Evolutionary conservation across 2,329 filamentous ascomycete species (phyloP), one percentile per base, ranked within the genome.

Genomic region (Neoarthrinium moseri): DNA sequence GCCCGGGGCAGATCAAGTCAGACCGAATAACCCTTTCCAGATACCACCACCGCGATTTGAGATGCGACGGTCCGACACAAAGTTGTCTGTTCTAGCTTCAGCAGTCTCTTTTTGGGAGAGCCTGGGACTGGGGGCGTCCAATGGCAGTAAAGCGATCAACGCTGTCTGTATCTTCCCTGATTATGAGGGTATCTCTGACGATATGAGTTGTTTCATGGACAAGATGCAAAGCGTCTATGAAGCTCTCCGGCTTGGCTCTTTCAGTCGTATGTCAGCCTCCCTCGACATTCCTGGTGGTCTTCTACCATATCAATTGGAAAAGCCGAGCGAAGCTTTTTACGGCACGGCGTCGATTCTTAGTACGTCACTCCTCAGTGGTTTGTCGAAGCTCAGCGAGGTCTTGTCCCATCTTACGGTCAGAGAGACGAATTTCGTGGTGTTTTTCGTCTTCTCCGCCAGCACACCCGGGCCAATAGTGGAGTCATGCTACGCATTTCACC

Each of bases 91-190:
- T 30, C 71, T 92, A 18, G 87, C 89, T 2, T 80, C 88, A 1
- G 86, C 87, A 0, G 70, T 92, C 17, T 70, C 77, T 1, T 95
- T 94, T 58, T 95, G 89, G 90, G 89, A 94, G 59, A 83, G 84
- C 37, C 70, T 95, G 15, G 87, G 88, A 0, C 73, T 95, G 2
- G 81, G 81, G 2, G 89, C 89, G 4, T 80, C 81, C 7, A 81
- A 81, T 48, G 86, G 87, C 0, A 59, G 73, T 6, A 95, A 95
- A 62, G 81, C 92, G 50, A 70, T 94, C 23, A 75, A 78, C 27
- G 78, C 83, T 0, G 78, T 89, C 38, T 89, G 86, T 58, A 71
- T 94, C 2, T 87, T 85, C 51, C 88, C 89, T 0, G 72, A 77
- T 41, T 80, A 80, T 56, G 77, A 79, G 22, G 83, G 85, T 2